Conservation (phyloP, 139 green algal genomes). For the Edaphochlamys debaryana region DNA sequence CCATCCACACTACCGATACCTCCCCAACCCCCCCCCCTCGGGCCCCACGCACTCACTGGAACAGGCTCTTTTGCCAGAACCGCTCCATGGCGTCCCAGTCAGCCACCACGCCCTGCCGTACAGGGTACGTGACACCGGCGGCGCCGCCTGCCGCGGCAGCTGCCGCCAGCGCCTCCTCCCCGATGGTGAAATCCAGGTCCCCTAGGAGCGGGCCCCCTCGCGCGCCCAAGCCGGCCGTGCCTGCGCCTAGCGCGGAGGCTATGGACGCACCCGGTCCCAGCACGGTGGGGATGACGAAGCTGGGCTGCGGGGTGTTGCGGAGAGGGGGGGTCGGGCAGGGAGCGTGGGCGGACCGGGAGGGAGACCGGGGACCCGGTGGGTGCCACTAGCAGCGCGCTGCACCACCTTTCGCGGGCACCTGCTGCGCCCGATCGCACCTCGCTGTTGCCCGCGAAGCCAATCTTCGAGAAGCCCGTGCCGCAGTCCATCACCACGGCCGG, state of each 20-base stretch:
- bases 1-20: too few species aligned
- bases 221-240: neutral
- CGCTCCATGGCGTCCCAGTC: conserved; percentile 85
- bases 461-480: conserved; percentile 79
- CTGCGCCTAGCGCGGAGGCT: neutral
- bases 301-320: conserved; percentile 51
- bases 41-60: conserved; percentile 51
- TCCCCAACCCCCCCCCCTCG: too few species aligned
- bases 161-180: conserved; percentile 23
- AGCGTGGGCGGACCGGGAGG: too few species aligned
- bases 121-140: conserved; percentile 63
- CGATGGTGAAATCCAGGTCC: conserved; percentile 78
- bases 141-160: neutral
- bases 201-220: conserved; percentile 43
- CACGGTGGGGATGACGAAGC: conserved; percentile 74
- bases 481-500: conserved; percentile 73
- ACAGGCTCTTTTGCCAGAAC: conserved; percentile 78
- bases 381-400: too few species aligned
- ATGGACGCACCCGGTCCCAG: conserved; percentile 36
- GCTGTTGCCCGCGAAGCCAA: conserved; percentile 78
- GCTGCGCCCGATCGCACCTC: conserved; percentile 1
- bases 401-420: too few species aligned
- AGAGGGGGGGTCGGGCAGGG: neutral
- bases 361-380: too few species aligned
- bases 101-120: conserved; percentile 70